Percentiles rank a stretch among this genome's conserved stretches.
These are phyloP conservation scores for Cladosporium sp. DNA, from an alignment of 2,329 filamentous ascomycete genomes.

Conservation along the genomic window DNA sequence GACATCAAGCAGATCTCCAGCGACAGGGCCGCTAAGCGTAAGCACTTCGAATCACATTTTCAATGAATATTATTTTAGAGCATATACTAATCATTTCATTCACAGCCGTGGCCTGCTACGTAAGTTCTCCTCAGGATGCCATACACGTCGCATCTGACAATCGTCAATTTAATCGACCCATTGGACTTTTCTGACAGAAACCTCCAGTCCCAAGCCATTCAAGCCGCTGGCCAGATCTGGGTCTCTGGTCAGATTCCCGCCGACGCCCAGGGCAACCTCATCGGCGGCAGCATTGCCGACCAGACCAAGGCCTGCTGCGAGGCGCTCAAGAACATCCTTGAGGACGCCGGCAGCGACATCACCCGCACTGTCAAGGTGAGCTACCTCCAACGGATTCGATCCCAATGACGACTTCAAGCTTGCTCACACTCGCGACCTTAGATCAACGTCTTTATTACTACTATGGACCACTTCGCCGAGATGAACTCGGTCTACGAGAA, in stretches of 20 bases:
- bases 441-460: slow-evolving; percentile 72
- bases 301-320: slow-evolving; percentile 68
- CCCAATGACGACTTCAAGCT: background rate
- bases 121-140: slow-evolving; percentile 27
- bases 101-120: slow-evolving; percentile 41
- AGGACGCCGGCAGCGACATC: slow-evolving; percentile 73
- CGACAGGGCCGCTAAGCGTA: slow-evolving; percentile 41
- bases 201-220: slow-evolving; percentile 54
- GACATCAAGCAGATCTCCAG: slow-evolving; percentile 43
- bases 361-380: slow-evolving; percentile 77
- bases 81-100: background rate
- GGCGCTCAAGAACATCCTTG: slow-evolving; percentile 80
- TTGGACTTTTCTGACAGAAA: background rate
- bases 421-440: slow-evolving; percentile 16
- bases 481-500: slow-evolving; percentile 86
- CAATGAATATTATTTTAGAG: too few species aligned
- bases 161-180: background rate
- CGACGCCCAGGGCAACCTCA: slow-evolving; percentile 56
- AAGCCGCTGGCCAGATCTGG: slow-evolving; percentile 62
- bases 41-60: slow-evolving; percentile 16
- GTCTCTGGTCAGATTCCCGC: slow-evolving; percentile 75
- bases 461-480: slow-evolving; percentile 83
- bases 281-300: slow-evolving; percentile 62
- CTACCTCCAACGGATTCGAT: background rate
- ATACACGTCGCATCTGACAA: background rate